A percentile compares a stretch with the other conserved stretches of the same genome.
These are phyloP conservation scores for Zangia roseola DNA, from an alignment of 768 basidiomycete species.

Conservation along the genomic window DNA sequence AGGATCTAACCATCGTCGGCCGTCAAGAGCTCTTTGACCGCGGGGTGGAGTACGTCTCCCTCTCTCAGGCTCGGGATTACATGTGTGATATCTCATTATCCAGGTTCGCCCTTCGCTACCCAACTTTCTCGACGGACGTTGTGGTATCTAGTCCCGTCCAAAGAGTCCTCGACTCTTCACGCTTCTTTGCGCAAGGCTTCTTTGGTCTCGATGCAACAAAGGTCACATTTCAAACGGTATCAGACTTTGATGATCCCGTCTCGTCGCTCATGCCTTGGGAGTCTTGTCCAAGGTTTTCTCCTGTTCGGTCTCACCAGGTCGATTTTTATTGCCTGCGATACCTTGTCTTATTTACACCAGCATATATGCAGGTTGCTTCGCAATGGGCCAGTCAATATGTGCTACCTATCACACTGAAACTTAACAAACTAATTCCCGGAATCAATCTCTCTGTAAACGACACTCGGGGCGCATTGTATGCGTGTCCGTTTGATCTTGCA, in stretches of 20 bases:
- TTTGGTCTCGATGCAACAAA: constrained; percentile 33
- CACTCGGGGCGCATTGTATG: constrained; percentile 41
- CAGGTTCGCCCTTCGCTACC: constrained; percentile 25
- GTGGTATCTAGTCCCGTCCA: constrained; percentile 14
- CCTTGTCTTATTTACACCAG: neutral
- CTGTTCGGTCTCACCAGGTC: constrained; percentile 4
- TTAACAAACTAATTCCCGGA: constrained; percentile 34
- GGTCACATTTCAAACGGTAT: constrained; percentile 29
- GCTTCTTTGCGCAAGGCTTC: constrained; percentile 41
- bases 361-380: constrained; percentile 14
- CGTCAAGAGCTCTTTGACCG: constrained; percentile 40
- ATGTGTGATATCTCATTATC: neutral
- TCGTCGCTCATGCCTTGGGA: constrained; percentile 44
- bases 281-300: constrained; percentile 32
- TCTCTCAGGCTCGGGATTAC: neutral
- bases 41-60: constrained; percentile 34
- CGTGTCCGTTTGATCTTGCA: constrained; percentile 42
- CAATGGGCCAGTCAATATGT: constrained; percentile 37
- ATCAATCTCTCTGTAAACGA: constrained; percentile 34
- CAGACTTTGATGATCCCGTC: constrained; percentile 35
- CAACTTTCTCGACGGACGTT: constrained; percentile 17
- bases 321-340: neutral
- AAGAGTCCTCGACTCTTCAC: constrained; percentile 39
- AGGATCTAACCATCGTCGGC: constrained; percentile 38
- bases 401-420: constrained; percentile 34